A percentile compares a stretch with the other conserved stretches of the same genome.
Evolutionary conservation across 129 eudicot species (phyloP).

Genomic region (Flaveria trinervia): DNA sequence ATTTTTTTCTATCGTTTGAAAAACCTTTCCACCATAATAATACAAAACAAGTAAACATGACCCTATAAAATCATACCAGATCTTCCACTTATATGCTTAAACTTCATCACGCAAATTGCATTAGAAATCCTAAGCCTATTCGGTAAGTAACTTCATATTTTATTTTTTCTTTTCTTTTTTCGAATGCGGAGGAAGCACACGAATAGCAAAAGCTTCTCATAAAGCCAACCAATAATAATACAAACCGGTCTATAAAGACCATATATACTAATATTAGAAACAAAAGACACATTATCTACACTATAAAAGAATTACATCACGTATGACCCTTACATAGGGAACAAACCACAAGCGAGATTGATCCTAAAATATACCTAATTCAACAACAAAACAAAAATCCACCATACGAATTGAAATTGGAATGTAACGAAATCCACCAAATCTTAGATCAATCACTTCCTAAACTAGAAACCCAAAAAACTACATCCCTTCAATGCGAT

Average conservation of each 20-base stretch:
- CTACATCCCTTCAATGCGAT: neutral
- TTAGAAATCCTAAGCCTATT: neutral
- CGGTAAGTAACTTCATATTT: neutral
- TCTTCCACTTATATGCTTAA: neutral
- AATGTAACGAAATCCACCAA: constrained; percentile 8
- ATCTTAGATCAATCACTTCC: neutral
- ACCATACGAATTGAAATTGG: constrained; percentile 1
- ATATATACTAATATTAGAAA: constrained; percentile 12
- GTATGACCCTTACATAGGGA: neutral
- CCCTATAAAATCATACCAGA: neutral
- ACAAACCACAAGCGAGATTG: neutral
- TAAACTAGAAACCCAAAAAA: neutral
- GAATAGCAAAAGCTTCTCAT: neutral
- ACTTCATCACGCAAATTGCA: neutral
- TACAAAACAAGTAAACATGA: too few species aligned
- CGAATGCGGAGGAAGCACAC: too few species aligned
- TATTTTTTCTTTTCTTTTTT: too few species aligned
- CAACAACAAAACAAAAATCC: neutral
- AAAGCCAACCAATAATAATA: neutral
- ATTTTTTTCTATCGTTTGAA: too few species aligned
- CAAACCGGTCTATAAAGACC: neutral
- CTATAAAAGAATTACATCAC: neutral
- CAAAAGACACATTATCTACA: neutral
- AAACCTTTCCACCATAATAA: too few species aligned
- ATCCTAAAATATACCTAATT: constrained; percentile 12